Evolutionary conservation across 345 rosid species (phyloP), one percentile per base, ranked within the genome.

Genomic region (Conringia planisiliqua): DNA sequence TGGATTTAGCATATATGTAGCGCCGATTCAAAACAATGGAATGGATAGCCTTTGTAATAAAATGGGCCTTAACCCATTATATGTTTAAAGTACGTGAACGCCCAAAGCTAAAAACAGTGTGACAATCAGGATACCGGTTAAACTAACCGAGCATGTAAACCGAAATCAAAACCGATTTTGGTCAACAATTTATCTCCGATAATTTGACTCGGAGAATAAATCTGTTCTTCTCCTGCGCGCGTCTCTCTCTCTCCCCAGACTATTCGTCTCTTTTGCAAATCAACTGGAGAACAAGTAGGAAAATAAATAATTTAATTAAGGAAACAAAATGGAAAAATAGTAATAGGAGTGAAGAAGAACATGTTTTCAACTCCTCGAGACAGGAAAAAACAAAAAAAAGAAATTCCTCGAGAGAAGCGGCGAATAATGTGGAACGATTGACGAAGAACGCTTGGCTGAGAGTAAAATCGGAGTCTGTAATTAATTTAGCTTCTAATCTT

Each of bases 361-460:
- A 68, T 58, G 79, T 42, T 60, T 68, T 39, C 55, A 75, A 75
- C 46, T 58, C 67, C 10, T 40, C 73, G 82, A 32, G 47, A 46
- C n/a, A n/a, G n/a, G n/a, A n/a, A n/a, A n/a, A n/a, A n/a, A n/a
- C n/a, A n/a, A 33, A 60, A 74, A 44, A 44, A n/a, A 44, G 0
- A 44, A 5, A 6, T 16, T 67, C 67, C 10, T 40, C 73, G 82
- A 38, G 47, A 46, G 39, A 60, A 74, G 50, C 82, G 77, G 67
- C 79, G 73, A 82, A 67, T 63, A 70, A 55, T 26, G 44, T 54
- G 80, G 62, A 50, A 43, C 58, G 1, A 22, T 54, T 80, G 68
- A 79, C 75, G 52, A 76, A 75, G 20, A 76, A 51, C 70, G 58
- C 29, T 68, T 76, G 79, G 79, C 32, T 62, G 70, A 76, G 75